phyloP scores from a whole-genome alignment of 2,329 filamentous ascomycete genomes.

The Botrytis hyacinthi region DNA sequence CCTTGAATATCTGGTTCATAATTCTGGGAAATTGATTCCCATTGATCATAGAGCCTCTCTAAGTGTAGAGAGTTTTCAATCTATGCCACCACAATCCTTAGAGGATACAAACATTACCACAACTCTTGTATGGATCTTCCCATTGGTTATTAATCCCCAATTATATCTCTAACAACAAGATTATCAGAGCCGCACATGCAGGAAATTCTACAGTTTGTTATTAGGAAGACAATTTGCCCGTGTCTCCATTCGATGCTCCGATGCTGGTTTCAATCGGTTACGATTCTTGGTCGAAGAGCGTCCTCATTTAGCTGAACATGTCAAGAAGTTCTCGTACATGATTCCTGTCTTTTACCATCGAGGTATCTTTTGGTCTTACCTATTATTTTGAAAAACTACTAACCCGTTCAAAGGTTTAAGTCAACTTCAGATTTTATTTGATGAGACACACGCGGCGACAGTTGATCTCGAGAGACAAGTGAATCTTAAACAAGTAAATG shows the following conservation, averaged over 20 bases:
- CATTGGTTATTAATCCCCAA: not conserved
- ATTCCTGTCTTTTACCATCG: slow-evolving; percentile 57
- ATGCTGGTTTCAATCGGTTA: slow-evolving; percentile 47
- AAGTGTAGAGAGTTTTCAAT: slow-evolving; percentile 52
- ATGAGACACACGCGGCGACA: slow-evolving; percentile 18
- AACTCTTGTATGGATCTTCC: slow-evolving; percentile 38
- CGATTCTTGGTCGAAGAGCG: slow-evolving; percentile 47
- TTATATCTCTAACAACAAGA: slow-evolving; percentile 2
- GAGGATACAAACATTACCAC: slow-evolving; percentile 41
- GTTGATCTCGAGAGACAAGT: slow-evolving; percentile 19
- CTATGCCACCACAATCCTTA: slow-evolving; percentile 31
- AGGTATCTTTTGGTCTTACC: slow-evolving; percentile 40
- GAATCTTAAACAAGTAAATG: slow-evolving; percentile 8
- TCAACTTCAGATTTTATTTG: slow-evolving; percentile 18
- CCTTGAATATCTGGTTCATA: slow-evolving; percentile 46
- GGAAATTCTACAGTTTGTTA: slow-evolving; percentile 49
- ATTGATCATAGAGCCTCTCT: slow-evolving; percentile 51
- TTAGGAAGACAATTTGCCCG: slow-evolving; percentile 51
- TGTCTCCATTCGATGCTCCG: slow-evolving; percentile 40
- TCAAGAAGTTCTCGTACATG: slow-evolving; percentile 60
- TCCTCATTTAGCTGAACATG: slow-evolving; percentile 50
- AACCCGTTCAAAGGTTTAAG: slow-evolving; percentile 12
- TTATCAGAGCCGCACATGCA: slow-evolving; percentile 45
- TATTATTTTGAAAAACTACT: not conserved
- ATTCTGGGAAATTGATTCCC: slow-evolving; percentile 48